Evolutionary conservation across 2,329 filamentous ascomycete genomes (phyloP).

Genomic region (Penicillium sp.): DNA sequence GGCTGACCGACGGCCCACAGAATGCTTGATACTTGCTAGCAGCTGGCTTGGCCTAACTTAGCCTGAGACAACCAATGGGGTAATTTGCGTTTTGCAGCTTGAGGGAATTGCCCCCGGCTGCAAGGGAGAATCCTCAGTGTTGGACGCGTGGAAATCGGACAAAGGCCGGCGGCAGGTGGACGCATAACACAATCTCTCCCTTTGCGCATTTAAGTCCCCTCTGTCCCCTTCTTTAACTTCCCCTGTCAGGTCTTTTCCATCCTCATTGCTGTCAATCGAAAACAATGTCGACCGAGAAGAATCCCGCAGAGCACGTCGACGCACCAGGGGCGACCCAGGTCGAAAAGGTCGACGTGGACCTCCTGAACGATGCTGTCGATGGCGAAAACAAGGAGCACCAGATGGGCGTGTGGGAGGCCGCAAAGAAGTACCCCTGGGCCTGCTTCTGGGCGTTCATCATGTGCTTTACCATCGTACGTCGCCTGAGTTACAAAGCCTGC

Average conservation of each 20-base stretch:
- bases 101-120: too few relatives aligned
- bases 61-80: too few relatives aligned
- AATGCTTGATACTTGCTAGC: too few relatives aligned
- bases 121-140: too few relatives aligned
- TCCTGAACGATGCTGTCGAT: conserved; percentile 49
- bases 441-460: conserved; percentile 56
- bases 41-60: too few relatives aligned
- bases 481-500: conserved; percentile 28
- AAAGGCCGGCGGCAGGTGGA: too few relatives aligned
- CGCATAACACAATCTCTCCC: too few relatives aligned
- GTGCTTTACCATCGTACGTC: conserved; percentile 57
- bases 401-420: conserved; percentile 46
- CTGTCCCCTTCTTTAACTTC: not conserved
- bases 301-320: not conserved
- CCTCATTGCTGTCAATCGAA: not conserved
- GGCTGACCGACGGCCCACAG: too few relatives aligned
- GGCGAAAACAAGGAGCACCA: conserved; percentile 52
- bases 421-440: conserved; percentile 50
- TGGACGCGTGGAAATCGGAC: too few relatives aligned
- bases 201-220: too few relatives aligned
- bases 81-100: too few relatives aligned
- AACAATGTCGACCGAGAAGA: conserved; percentile 9
- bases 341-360: conserved; percentile 38
- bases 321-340: conserved; percentile 2
- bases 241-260: not conserved